A percentile compares a stretch with the other conserved stretches of the same genome.
Evolutionary conservation across 441 rosid species (phyloP).

Genomic region (Hura crepitans): DNA sequence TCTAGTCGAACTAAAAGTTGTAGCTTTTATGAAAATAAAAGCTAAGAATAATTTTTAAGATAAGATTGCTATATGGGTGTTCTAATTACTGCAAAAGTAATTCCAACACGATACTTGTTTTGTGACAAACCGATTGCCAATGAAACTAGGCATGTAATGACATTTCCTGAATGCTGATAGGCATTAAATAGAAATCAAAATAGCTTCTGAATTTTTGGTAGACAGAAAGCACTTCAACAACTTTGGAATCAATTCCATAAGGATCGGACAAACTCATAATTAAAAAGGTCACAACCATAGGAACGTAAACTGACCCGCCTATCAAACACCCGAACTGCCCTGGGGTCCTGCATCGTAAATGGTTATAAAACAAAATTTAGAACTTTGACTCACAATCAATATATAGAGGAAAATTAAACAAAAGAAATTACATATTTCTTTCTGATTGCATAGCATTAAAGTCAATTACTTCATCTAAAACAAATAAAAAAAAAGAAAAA

Average conservation of each 20-base stretch:
- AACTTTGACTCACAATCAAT: not conserved
- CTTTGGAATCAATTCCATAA: not conserved
- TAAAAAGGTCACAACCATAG: slow-evolving; percentile 8
- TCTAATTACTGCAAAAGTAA: not conserved
- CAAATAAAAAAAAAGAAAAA: not conserved
- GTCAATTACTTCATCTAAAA: no score
- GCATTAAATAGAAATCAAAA: not conserved
- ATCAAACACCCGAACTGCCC: slow-evolving; percentile 88
- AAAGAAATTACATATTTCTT: not conserved
- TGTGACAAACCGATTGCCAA: not conserved
- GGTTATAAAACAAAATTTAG: not conserved
- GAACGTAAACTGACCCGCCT: slow-evolving; percentile 66
- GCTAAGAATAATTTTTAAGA: not conserved
- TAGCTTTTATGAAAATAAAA: not conserved
- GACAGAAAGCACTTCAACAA: not conserved
- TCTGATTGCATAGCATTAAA: no score
- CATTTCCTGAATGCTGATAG: not conserved
- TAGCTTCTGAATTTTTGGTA: not conserved
- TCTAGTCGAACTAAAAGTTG: not conserved
- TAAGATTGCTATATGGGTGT: slow-evolving; percentile 2
- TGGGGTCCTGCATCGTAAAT: slow-evolving; percentile 51
- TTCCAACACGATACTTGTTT: not conserved
- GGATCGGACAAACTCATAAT: slow-evolving; percentile 12
- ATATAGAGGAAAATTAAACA: not conserved
- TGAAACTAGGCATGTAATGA: not conserved